Base-by-base conservation (phyloP, 306 rosid genomes). In the Astragalus glycyphyllos region DNA sequence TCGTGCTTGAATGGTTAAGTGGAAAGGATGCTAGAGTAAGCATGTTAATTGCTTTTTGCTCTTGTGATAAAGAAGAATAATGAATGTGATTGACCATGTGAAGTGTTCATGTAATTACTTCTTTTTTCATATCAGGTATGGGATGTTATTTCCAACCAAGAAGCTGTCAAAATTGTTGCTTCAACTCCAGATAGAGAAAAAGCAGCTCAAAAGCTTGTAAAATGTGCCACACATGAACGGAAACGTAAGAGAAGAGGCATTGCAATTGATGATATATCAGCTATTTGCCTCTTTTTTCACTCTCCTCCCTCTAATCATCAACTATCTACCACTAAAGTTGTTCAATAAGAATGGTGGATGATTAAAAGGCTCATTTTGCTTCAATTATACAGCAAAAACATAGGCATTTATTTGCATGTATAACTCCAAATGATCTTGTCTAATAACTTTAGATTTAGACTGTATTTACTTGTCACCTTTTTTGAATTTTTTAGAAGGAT, bases 241-340 rank as follows among this genome's bases (percentile, higher is more conserved):
- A 90, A 86, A 80, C 73, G 81, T 1, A 88, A 90, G 87, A 90
- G 41, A 74, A 73, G 83, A 65, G 88, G 84, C 70, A 82, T 87
- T 73, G 94, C 91, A 2, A 83, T 77, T 85, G 94, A 90, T 68
- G 96, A 90, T 46, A 84, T 86, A 72, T 90, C 94, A 0, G 96
- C 81, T 57, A 77, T 88, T 66, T 90, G 96, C 72, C 91, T 90
- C 66, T 88, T 84, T 78, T 81, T 90, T 68, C 75, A 78, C 58
- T 7, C 84, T 37, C 68, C 74, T 17, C 5, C 67, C 53, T 40
- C 79, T 26, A 4, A 26, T 9, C 59, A 68, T 23, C 80, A 57
- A 49, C 46, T 54, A 14, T 45, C 12, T 6, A 14, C 40, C 55
- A 16, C 14, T 47, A 46, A 49, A 62, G n/a, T 3, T 16, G 65